Evolutionary conservation across 805 yeast genomes (phyloP).

Genomic region (Ogataea populi-albae): DNA sequence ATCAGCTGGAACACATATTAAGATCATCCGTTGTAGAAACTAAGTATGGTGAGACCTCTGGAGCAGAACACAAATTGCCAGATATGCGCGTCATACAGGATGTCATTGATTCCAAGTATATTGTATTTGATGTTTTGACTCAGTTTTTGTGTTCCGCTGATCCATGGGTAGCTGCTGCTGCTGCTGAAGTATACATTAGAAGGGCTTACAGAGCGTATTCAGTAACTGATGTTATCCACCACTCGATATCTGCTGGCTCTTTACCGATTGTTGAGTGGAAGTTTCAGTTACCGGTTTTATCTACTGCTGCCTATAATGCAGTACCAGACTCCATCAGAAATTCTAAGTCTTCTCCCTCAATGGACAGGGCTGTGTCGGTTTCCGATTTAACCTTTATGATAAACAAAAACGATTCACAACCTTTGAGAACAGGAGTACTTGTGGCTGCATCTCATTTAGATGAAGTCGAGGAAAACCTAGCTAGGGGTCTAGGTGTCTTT

Average conservation of each 20-base stretch:
- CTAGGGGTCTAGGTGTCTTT: conserved; percentile 70
- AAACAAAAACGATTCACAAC: conserved; percentile 61
- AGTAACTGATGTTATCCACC: conserved; percentile 70
- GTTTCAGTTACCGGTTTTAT: conserved; percentile 76
- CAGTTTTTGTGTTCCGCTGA: conserved; percentile 85
- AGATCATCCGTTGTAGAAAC: conserved; percentile 88
- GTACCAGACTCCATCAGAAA: conserved; percentile 48
- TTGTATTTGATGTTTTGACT: conserved; percentile 92
- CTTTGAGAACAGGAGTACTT: conserved; percentile 80
- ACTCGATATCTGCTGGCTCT: conserved; percentile 42
- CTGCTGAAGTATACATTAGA: conserved; percentile 93
- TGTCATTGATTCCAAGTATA: conserved; percentile 93
- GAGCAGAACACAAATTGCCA: conserved; percentile 75
- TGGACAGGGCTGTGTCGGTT: conserved; percentile 88
- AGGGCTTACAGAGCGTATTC: conserved; percentile 97
- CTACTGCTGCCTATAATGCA: conserved; percentile 72
- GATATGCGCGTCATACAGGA: conserved; percentile 77
- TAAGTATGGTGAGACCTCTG: conserved; percentile 78
- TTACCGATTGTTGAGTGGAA: conserved; percentile 82
- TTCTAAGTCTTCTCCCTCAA: conserved; percentile 36
- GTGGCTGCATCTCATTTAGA: conserved; percentile 80
- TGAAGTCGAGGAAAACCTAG: conserved; percentile 80
- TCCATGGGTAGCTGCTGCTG: conserved; percentile 89
- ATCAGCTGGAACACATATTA: conserved; percentile 94
- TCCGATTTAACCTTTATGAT: conserved; percentile 87